Evolutionary conservation across 2,329 filamentous ascomycete species (phyloP), one percentile per base, ranked within the genome.

Genomic region (Epichloe sibirici): DNA sequence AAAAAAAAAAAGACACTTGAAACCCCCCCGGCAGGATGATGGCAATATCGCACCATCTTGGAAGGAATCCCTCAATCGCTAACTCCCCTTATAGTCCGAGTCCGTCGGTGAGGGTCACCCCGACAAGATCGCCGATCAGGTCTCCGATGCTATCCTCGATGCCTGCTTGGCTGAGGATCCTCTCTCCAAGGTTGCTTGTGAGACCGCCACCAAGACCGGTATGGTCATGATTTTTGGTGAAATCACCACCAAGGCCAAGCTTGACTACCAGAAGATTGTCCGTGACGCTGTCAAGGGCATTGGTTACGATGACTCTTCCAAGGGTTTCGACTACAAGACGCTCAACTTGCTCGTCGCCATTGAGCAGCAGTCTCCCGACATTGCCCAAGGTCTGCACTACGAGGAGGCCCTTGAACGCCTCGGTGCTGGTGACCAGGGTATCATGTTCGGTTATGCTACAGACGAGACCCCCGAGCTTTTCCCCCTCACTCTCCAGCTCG

Each of bases 281-380:
- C 91, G 93, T 72, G 74, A 84, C 59, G 83, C 90, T 70, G 90
- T 98, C 82, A 91, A 95, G 83, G 91, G 95, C 70, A 98, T 98
- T 69, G 93, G 93, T 66, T 98, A 97, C 76, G 93, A 98, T 76
- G 82, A 86, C 74, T 97, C 93, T 53, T 79, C 81, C 66, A 98
- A 98, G 85, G 93, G 93, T 58, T 98, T 98, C 75, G 93, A 98
- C 79, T 95, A 96, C 89, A 97, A 97, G 86, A 98, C 93, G 63
- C 91, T 87, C 79, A 97, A 96, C 79, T 82, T 98, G 68, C 84
- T 97, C 64, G 90, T 97, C 65, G 93, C 91, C 75, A 96, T 98
- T 73, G 93, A 98, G 85, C 83, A 98, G 78, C 93, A 98, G 77
- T 97, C 91, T 56, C 88, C 91, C 66, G 93, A 98, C 74, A 98